These are phyloP conservation scores for Chenopodium suecicum DNA, from an alignment of 148 eudicot genomes.

Conservation along the genomic window DNA sequence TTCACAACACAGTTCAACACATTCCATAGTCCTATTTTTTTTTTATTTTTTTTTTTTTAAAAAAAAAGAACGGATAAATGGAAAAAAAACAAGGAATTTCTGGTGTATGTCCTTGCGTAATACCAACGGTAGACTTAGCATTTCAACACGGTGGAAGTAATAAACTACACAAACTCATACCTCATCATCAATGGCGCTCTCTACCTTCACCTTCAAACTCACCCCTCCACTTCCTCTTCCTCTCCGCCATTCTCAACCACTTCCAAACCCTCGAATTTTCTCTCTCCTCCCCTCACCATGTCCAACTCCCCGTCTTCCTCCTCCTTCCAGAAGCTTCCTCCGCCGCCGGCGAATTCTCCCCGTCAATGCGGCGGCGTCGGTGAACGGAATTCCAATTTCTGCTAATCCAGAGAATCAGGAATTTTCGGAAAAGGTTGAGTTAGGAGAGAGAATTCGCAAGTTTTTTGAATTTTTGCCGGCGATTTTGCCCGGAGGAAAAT, in stretches of 20 bases:
- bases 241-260: slow-evolving; percentile 17
- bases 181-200: slow-evolving; percentile 41
- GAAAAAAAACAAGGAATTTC: no score
- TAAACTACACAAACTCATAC: not conserved
- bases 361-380: slow-evolving; percentile 40
- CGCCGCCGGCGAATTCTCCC: slow-evolving; percentile 16
- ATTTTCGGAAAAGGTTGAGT: slow-evolving; percentile 22
- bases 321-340: slow-evolving; percentile 1
- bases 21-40: no score
- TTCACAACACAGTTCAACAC: no score
- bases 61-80: no score
- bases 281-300: slow-evolving; percentile 14
- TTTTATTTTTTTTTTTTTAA: no score
- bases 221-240: slow-evolving; percentile 2
- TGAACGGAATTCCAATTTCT: slow-evolving; percentile 41
- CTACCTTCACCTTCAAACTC: slow-evolving; percentile 22
- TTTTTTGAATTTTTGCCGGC: slow-evolving; percentile 37
- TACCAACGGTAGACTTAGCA: not conserved
- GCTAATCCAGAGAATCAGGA: slow-evolving; percentile 8
- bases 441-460: slow-evolving; percentile 33
- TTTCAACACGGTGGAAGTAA: not conserved
- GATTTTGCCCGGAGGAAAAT: slow-evolving; percentile 76
- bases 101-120: no score
- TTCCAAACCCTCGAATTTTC: slow-evolving; percentile 5
- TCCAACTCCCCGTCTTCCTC: slow-evolving; percentile 13